Conservation (phyloP, 2,329 filamentous ascomycete species). For the Apiospora hydei region DNA sequence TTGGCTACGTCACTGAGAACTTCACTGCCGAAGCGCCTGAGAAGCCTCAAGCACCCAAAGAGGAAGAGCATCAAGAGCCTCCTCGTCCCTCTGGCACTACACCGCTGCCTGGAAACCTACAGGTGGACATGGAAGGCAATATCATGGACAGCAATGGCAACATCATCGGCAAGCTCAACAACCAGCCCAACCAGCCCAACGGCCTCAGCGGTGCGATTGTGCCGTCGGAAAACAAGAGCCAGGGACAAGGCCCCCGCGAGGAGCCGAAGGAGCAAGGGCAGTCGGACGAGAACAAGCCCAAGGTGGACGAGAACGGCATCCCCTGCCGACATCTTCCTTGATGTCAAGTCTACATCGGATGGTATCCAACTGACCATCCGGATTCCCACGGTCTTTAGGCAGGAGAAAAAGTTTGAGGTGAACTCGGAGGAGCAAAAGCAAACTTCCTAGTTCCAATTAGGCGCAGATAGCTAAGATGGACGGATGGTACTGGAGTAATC, state of each 20-base stretch:
- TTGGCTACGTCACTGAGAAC: conserved; percentile 54
- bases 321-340: conserved; percentile 62
- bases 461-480: neutral
- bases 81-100: conserved; percentile 30
- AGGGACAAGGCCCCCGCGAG: conserved; percentile 29
- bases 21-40: conserved; percentile 36
- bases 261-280: conserved; percentile 43
- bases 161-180: conserved; percentile 56
- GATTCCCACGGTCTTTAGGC: conserved; percentile 62
- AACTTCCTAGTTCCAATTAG: neutral
- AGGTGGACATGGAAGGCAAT: conserved; percentile 54
- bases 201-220: conserved; percentile 44
- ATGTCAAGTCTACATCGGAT: conserved; percentile 64
- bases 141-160: conserved; percentile 53
- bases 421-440: conserved; percentile 22
- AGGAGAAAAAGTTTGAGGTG: conserved; percentile 29
- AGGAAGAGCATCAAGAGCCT: conserved; percentile 34
- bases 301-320: conserved; percentile 44
- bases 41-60: conserved; percentile 31
- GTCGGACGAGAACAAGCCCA: conserved; percentile 47
- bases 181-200: conserved; percentile 52
- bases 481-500: neutral
- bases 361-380: conserved; percentile 65
- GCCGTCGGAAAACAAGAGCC: neutral
- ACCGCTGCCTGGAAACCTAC: conserved; percentile 42